These are phyloP conservation scores for Colletotrichum chrysophilum DNA, from an alignment of 2,329 filamentous ascomycete species.

Conservation along the genomic window DNA sequence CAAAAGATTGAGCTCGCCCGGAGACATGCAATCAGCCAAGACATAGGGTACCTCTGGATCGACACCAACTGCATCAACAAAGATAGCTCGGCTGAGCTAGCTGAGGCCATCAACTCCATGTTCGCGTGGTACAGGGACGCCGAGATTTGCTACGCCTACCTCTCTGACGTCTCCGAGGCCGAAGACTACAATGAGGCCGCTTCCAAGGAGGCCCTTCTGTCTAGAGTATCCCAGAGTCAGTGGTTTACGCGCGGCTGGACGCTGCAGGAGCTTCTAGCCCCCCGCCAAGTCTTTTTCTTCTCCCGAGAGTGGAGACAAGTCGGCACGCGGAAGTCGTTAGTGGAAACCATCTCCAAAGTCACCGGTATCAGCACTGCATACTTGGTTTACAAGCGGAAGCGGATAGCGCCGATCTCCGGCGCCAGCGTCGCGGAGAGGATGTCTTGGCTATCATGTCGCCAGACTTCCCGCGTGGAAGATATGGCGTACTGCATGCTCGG, in stretches of 20 bases:
- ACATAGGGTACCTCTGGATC: conserved; percentile 18
- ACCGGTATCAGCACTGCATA: conserved; percentile 3
- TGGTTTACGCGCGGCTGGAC: conserved; percentile 26
- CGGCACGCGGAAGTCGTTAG: background rate
- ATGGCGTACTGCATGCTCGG: conserved; percentile 33
- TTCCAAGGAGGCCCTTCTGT: background rate
- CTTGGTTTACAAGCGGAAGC: background rate
- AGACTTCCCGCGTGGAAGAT: conserved; percentile 28
- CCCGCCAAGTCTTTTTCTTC: conserved; percentile 19
- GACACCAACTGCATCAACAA: conserved; percentile 26
- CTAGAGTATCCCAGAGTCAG: background rate
- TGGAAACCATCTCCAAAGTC: background rate
- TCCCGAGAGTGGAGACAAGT: conserved; percentile 8
- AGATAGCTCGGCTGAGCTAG: conserved; percentile 12
- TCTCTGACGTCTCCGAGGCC: background rate
- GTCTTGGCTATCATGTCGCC: conserved; percentile 31
- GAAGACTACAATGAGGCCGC: background rate
- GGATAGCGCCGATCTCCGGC: background rate
- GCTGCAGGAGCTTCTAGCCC: conserved; percentile 24
- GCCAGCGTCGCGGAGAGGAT: conserved; percentile 30
- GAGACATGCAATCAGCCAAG: background rate
- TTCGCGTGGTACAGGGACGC: conserved; percentile 20
- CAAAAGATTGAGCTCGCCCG: conserved; percentile 12
- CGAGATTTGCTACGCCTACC: conserved; percentile 17
- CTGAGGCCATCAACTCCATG: conserved; percentile 21